Evolutionary conservation across 345 rosid species (phyloP), one percentile per base, ranked within the genome.

Genomic region (Euphorbia pulcherrima): DNA sequence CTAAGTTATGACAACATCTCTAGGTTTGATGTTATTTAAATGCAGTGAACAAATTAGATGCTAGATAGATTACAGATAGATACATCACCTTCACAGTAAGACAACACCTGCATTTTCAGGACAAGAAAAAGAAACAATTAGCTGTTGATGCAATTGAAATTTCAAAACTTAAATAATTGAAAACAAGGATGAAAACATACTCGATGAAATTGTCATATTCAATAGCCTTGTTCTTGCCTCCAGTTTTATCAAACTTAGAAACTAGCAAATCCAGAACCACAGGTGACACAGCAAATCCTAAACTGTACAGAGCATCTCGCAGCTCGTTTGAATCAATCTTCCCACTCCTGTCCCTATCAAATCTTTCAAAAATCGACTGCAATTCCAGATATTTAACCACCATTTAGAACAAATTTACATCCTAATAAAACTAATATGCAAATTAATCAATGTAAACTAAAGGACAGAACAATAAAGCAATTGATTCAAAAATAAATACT

Each of bases 181-280:
- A 40, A 40, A 23, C 3, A 21, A 17, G 4, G 6, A 33, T 8
- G 13, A 29, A 68, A 27, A 78, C 90, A 8, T 83, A 92, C 97
- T 93, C 98, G 20, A 93, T 91, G 84, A 93, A 93, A 77, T 89
- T 90, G 69, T 94, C 99, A 67, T 94, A 91, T 82, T 91, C 97
- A 44, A 94, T 84, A 58, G 92, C 92, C 72, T 27, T 87, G 69
- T 52, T 75, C 78, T 61, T 82, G 70, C 95, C 98, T 37, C 94
- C 97, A 0, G 81, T 85, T 75, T 91, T 90, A 57, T 90, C 96
- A 26, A 84, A 93, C 81, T 93, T 93, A 9, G 94, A 81, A 27
- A 90, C 92, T 1, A 93, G 79, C 79, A 93, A 77, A 60, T 93
- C 94, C 68, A 93, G 61, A 24, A 93, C 77, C 4, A 80, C 74